These are phyloP conservation scores for Solidago caesia DNA, from an alignment of 129 eudicot genomes.

Conservation along the genomic window DNA sequence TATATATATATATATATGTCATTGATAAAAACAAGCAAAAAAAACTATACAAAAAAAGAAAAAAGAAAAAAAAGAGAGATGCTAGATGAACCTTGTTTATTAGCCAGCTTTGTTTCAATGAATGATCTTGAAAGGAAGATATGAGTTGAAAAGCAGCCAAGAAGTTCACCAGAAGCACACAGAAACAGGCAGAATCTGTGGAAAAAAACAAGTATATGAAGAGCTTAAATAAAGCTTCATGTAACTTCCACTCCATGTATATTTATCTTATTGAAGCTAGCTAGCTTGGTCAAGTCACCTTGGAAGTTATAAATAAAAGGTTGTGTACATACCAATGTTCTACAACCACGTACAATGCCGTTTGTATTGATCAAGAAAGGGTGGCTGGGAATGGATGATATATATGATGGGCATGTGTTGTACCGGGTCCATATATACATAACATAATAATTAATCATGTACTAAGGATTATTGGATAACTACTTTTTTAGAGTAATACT, in stretches of 20 bases:
- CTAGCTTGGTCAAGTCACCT: neutral
- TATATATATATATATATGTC: neutral
- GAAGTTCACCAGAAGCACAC: slow-evolving; percentile 22
- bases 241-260: slow-evolving; percentile 40
- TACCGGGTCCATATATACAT: slow-evolving; percentile 20
- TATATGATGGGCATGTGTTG: slow-evolving; percentile 20
- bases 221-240: slow-evolving; percentile 27
- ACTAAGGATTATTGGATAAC: slow-evolving; percentile 30
- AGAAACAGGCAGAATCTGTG: slow-evolving; percentile 22
- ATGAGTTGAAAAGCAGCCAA: slow-evolving; percentile 15
- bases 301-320: slow-evolving; percentile 30
- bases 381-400: slow-evolving; percentile 22
- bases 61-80: neutral
- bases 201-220: slow-evolving; percentile 14
- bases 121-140: slow-evolving; percentile 24
- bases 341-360: neutral
- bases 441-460: neutral
- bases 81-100: slow-evolving; percentile 24
- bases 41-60: slow-evolving; percentile 8
- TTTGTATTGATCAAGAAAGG: slow-evolving; percentile 16
- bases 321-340: slow-evolving; percentile 33
- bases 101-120: slow-evolving; percentile 29
- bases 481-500: slow-evolving; percentile 16
- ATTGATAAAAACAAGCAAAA: neutral
- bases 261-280: slow-evolving; percentile 21